Percentiles rank a stretch among this genome's conserved stretches.
Evolutionary conservation across 2,329 filamentous ascomycete species (phyloP).

Genomic region (Fusarium sp.): DNA sequence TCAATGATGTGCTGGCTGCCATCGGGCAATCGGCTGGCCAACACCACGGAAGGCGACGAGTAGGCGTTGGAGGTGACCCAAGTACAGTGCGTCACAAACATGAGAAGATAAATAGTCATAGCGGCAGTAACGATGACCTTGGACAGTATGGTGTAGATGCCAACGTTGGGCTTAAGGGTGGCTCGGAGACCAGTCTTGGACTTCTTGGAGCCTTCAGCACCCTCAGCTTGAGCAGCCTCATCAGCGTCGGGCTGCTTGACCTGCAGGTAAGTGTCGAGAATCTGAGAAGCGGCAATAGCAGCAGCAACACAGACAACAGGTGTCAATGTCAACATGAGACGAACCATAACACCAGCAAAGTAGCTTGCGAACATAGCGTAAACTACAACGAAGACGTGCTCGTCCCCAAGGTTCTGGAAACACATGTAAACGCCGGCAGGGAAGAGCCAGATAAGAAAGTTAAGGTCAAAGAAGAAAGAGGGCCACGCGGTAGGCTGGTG

Average conservation of each 20-base stretch:
- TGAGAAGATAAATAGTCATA: conserved; percentile 80
- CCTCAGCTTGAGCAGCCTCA: conserved; percentile 51
- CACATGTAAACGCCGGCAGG: conserved; percentile 98
- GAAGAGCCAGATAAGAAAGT: conserved; percentile 99
- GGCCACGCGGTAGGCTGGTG: conserved; percentile 99
- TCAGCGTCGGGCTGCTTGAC: conserved; percentile 68
- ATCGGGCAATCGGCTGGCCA: conserved; percentile 91
- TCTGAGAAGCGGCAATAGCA: conserved; percentile 85
- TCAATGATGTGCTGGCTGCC: conserved; percentile 99
- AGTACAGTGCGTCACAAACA: conserved; percentile 97
- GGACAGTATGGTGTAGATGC: conserved; percentile 82
- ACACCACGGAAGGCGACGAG: conserved; percentile 95
- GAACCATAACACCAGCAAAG: conserved; percentile 99
- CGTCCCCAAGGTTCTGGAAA: conserved; percentile 91
- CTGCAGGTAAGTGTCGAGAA: conserved; percentile 86
- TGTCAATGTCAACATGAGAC: conserved; percentile 96
- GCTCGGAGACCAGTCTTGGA: conserved; percentile 68
- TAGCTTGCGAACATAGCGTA: conserved; percentile 97
- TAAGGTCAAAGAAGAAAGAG: conserved; percentile 98
- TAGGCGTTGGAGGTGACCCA: conserved; percentile 99
- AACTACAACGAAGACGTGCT: conserved; percentile 97
- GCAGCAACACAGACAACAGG: conserved; percentile 95
- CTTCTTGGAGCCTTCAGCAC: conserved; percentile 67
- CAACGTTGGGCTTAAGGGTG: conserved; percentile 76
- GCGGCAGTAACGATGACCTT: conserved; percentile 79